These are phyloP conservation scores for Aspergillus fructus DNA, from an alignment of 2,329 filamentous ascomycete species.

Conservation along the genomic window DNA sequence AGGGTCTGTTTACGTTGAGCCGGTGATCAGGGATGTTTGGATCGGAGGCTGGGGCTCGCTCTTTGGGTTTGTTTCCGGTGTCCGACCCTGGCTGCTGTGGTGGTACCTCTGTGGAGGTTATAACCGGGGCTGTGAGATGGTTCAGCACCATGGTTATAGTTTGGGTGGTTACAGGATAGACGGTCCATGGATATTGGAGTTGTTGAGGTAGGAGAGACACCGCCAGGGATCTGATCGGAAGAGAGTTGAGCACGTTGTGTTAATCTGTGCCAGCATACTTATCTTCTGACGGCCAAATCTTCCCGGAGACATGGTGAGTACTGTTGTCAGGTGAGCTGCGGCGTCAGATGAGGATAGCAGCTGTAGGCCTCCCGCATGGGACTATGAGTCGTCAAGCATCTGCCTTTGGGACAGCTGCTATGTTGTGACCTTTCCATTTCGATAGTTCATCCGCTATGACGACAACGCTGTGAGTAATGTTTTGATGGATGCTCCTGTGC, in stretches of 20 bases:
- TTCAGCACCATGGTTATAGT: slow-evolving; percentile 6
- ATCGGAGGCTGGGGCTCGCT: slow-evolving; percentile 20
- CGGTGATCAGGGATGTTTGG: slow-evolving; percentile 40
- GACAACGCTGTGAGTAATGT: not conserved
- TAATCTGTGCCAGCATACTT: not conserved
- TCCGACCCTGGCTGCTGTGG: not conserved
- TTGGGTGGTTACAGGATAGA: not conserved
- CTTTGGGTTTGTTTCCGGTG: not conserved
- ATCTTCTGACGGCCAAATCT: not conserved
- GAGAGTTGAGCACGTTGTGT: not conserved
- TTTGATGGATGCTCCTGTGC: no score
- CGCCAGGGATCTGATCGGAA: not conserved
- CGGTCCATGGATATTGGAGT: not conserved
- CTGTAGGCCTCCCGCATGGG: not conserved
- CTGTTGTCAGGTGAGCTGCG: not conserved
- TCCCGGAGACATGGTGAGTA: not conserved
- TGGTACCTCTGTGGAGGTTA: not conserved
- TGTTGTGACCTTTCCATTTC: not conserved
- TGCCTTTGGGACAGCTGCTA: not conserved
- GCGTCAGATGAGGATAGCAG: not conserved
- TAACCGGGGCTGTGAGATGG: slow-evolving; percentile 8
- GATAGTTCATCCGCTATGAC: not conserved
- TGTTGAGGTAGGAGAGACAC: not conserved
- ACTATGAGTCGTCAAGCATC: not conserved
- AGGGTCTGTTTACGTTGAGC: slow-evolving; percentile 40